Percentiles rank a stretch among this genome's conserved stretches.
phyloP scores from a whole-genome alignment of 768 basidiomycete genomes.

The Hypholoma fasciculare region DNA sequence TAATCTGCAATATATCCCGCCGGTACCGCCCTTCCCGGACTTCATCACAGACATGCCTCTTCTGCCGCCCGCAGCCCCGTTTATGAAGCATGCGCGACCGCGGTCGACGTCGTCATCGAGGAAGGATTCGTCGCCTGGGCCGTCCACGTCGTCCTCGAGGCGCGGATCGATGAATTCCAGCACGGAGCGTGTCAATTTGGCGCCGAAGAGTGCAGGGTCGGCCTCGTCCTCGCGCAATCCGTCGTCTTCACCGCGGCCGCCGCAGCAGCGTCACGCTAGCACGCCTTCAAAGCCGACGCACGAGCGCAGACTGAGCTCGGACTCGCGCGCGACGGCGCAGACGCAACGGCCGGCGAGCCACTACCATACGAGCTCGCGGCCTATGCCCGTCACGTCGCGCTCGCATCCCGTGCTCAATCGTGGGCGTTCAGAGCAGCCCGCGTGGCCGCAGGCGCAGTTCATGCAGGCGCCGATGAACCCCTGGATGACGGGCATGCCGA shows the following conservation, averaged over 20 bases:
- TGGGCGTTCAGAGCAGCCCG: slow-evolving; percentile 28
- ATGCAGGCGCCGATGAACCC: slow-evolving; percentile 40
- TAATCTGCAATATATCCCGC: slow-evolving; percentile 34
- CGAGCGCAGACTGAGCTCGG: background rate
- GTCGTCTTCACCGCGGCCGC: slow-evolving; percentile 14
- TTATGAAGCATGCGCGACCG: slow-evolving; percentile 64
- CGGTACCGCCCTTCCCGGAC: slow-evolving; percentile 42
- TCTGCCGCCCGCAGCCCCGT: slow-evolving; percentile 72
- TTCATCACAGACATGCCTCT: slow-evolving; percentile 64
- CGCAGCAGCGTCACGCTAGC: slow-evolving; percentile 10
- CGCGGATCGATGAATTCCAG: slow-evolving; percentile 36
- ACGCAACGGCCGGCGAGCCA: slow-evolving; percentile 12
- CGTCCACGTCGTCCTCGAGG: slow-evolving; percentile 37
- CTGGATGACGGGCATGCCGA: slow-evolving; percentile 22
- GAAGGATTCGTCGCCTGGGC: slow-evolving; percentile 31
- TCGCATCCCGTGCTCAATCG: slow-evolving; percentile 24
- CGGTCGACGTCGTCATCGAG: slow-evolving; percentile 29
- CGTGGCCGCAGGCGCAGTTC: slow-evolving; percentile 33
- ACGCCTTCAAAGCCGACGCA: slow-evolving; percentile 15
- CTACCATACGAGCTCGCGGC: slow-evolving; percentile 11
- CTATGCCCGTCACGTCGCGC: slow-evolving; percentile 20
- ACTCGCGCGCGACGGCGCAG: slow-evolving; percentile 3
- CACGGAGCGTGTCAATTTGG: slow-evolving; percentile 26
- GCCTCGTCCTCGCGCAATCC: slow-evolving; percentile 12
- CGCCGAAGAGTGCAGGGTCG: slow-evolving; percentile 13